phyloP scores from a whole-genome alignment of 352 stramenopile genomes.

The Aphanomyces euteiches region DNA sequence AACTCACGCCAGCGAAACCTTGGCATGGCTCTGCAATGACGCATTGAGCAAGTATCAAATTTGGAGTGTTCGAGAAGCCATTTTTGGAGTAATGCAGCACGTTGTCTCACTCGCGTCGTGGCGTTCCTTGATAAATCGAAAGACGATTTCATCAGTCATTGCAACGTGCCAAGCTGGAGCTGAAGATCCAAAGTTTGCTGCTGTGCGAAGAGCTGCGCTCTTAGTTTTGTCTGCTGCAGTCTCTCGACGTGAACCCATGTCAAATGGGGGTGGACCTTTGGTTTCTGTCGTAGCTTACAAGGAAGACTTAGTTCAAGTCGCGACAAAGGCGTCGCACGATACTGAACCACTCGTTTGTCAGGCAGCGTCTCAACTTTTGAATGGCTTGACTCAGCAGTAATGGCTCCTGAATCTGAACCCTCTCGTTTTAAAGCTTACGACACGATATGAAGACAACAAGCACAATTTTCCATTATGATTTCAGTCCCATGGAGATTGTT shows the following conservation, averaged over 20 bases:
- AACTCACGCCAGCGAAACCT: conserved; percentile 27
- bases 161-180: conserved; percentile 53
- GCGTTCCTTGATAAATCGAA: conserved; percentile 30
- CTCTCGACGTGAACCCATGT: neutral
- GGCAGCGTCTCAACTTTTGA: conserved; percentile 10
- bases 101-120: conserved; percentile 40
- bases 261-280: neutral
- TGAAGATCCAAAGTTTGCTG: conserved; percentile 62
- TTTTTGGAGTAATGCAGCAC: conserved; percentile 43
- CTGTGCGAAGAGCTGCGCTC: conserved; percentile 60
- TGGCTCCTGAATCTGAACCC: too few species aligned
- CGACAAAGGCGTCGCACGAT: conserved; percentile 11
- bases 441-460: too few species aligned
- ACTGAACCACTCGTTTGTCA: conserved; percentile 18
- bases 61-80: conserved; percentile 64
- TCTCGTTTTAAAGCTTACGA: too few species aligned
- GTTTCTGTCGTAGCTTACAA: conserved; percentile 26
- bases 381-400: neutral
- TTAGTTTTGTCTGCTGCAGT: conserved; percentile 43
- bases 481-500: neutral
- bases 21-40: conserved; percentile 52
- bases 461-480: too few species aligned
- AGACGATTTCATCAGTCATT: conserved; percentile 41
- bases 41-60: conserved; percentile 42
- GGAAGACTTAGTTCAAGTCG: conserved; percentile 14